These are phyloP conservation scores for Talaromyces sp. DNA, from an alignment of 2,329 filamentous ascomycete species.

Conservation along the genomic window DNA sequence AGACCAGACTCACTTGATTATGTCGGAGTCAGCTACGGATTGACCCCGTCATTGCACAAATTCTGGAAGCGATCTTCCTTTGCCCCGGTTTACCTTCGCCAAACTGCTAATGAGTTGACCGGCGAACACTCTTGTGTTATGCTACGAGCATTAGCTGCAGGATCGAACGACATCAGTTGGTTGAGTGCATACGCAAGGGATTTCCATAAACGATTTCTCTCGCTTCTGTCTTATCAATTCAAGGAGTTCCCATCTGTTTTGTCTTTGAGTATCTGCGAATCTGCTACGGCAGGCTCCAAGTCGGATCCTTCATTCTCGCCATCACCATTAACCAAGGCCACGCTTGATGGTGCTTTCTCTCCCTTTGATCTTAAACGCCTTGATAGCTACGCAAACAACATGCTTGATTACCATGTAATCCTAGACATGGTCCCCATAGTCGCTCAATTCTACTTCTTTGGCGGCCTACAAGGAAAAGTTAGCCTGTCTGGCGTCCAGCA, in stretches of 20 bases:
- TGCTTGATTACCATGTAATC: conserved; percentile 97
- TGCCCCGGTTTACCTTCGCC: conserved; percentile 84
- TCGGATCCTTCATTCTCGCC: conserved; percentile 55
- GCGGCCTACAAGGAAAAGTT: conserved; percentile 63
- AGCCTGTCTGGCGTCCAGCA: conserved; percentile 78
- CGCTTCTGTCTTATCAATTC: conserved; percentile 89
- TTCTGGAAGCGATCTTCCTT: conserved; percentile 94
- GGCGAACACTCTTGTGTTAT: conserved; percentile 98
- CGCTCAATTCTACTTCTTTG: conserved; percentile 78
- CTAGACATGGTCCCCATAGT: conserved; percentile 85
- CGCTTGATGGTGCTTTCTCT: conserved; percentile 73
- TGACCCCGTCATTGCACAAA: conserved; percentile 81
- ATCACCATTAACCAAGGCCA: conserved; percentile 62
- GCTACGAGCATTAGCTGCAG: conserved; percentile 68
- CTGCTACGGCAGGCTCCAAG: conserved; percentile 68
- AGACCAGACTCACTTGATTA: conserved; percentile 81
- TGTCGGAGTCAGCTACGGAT: conserved; percentile 88
- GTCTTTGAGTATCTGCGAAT: conserved; percentile 83
- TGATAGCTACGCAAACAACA: conserved; percentile 92
- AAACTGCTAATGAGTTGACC: conserved; percentile 93
- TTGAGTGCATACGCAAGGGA: conserved; percentile 86
- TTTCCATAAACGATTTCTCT: conserved; percentile 90
- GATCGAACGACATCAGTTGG: conserved; percentile 69
- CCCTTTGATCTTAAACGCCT: conserved; percentile 94
- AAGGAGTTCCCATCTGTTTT: conserved; percentile 71